Evolutionary conservation across 2,329 filamentous ascomycete genomes (phyloP), one percentile per base, ranked within the genome.

Genomic region (Metarhizium anisopliae): DNA sequence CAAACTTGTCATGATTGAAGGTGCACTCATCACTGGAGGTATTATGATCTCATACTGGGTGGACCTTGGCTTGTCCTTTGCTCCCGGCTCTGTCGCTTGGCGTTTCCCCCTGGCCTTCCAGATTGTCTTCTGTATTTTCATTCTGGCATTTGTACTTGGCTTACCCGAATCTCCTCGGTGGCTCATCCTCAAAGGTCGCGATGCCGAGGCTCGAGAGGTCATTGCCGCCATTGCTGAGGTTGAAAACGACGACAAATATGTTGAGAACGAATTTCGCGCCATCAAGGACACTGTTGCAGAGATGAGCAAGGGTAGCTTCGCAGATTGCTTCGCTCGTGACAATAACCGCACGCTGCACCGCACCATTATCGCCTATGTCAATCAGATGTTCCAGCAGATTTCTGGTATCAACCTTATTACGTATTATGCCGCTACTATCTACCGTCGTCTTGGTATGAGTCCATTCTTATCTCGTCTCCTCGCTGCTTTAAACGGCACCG

Each of bases 231-330:
- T 87, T 18, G 80, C 83, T 52, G 77, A 74, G 59, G 69, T 81
- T 51, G 79, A 80, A 6, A 63, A 66, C 2, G 77, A 81, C 52
- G 78, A 81, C n/a, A 78, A 80, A 2, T 83, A 76, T 65, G 79
- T 87, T 49, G 68, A 81, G 16, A 69, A 72, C 14, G 82, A 86
- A 63, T 83, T 80, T 65, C 72, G 74, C 49, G 78, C 83, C 58
- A 86, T 86, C 64, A 80, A 80, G 60, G 80, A 85, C 54, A 82
- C 87, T 1, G 84, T 88, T n/a, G 70, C 83, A n/a, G 86, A 91
- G 65, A 73, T 77, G 53, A 84, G 83, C 35, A 84, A 86, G 54
- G 76, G 81, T 4, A 80, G 76, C 2, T 86, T 80, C 74, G 65
- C 64, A 2, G 74, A 83, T 54, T 77, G 86, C 68, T 84, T 86